Conservation (phyloP, 257 asterid species). For the Fraxinus pennsylvanica region DNA sequence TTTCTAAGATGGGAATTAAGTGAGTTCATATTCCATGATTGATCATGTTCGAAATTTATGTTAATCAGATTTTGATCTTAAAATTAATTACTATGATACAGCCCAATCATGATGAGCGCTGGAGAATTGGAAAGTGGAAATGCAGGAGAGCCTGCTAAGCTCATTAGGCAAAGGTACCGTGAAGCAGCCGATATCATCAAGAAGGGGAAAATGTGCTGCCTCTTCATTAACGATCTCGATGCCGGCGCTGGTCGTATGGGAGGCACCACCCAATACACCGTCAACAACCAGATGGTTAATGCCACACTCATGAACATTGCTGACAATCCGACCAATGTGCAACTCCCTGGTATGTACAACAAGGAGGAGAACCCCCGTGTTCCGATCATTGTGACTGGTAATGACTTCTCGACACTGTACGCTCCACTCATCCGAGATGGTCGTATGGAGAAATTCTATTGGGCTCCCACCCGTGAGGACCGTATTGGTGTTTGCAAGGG, state of each 20-base stretch:
- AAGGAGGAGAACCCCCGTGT: conserved; percentile 85
- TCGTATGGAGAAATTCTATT: conserved; percentile 94
- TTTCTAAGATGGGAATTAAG: conserved; percentile 85
- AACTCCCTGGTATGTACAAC: conserved; percentile 96
- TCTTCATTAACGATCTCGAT: conserved; percentile 86
- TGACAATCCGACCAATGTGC: conserved; percentile 82
- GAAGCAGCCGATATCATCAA: conserved; percentile 81
- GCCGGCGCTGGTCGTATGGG: conserved; percentile 93
- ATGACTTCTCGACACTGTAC: conserved; percentile 80
- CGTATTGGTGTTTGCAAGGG: conserved; percentile 84
- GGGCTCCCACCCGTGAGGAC: conserved; percentile 92
- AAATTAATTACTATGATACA: conserved; percentile 21
- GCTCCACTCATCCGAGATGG: conserved; percentile 95
- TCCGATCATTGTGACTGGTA: conserved; percentile 79
- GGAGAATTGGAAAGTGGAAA: conserved; percentile 77
- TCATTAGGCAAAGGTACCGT: conserved; percentile 66
- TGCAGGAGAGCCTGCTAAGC: conserved; percentile 76
- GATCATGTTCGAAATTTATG: background rate
- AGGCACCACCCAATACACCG: conserved; percentile 89
- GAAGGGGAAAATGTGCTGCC: conserved; percentile 83
- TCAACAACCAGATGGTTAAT: conserved; percentile 90
- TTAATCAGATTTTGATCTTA: background rate
- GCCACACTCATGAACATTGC: conserved; percentile 97
- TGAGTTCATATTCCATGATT: conserved; percentile 32
- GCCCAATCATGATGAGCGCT: conserved; percentile 95